Evolutionary conservation across 805 yeast genomes (phyloP).

Genomic region (Groenewaldozyma salmanticensis): DNA sequence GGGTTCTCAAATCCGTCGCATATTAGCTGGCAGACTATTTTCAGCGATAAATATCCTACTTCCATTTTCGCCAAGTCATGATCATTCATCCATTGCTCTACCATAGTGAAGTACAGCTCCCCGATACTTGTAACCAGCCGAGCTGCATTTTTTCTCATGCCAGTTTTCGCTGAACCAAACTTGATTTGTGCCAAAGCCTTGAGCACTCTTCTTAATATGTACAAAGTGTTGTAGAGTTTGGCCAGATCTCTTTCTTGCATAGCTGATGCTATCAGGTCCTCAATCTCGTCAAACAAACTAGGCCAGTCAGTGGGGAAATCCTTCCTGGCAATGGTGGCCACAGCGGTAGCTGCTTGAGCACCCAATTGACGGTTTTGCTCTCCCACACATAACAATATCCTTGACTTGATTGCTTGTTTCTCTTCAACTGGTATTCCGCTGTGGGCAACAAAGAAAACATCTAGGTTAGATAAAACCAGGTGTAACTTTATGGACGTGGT

Average conservation of each 20-base stretch:
- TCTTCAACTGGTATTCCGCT: constrained; percentile 50
- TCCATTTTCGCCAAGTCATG: constrained; percentile 47
- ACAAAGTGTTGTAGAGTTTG: constrained; percentile 50
- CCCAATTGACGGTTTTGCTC: constrained; percentile 68
- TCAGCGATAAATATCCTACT: constrained; percentile 68
- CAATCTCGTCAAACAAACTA: constrained; percentile 52
- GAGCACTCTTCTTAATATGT: constrained; percentile 66
- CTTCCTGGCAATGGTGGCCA: constrained; percentile 65
- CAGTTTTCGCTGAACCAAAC: constrained; percentile 73
- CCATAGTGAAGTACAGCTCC: constrained; percentile 48
- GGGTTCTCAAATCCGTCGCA: constrained; percentile 70
- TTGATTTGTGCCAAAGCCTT: constrained; percentile 66
- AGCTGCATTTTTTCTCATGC: constrained; percentile 65
- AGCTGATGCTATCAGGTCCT: constrained; percentile 27
- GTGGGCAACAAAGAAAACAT: too few relatives aligned
- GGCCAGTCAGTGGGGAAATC: constrained; percentile 93
- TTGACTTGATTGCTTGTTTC: constrained; percentile 48
- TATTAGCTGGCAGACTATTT: constrained; percentile 61
- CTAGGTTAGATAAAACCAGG: too few relatives aligned
- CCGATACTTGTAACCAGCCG: constrained; percentile 50
- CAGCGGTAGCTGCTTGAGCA: constrained; percentile 77
- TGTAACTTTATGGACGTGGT: background rate
- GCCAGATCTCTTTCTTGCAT: constrained; percentile 29
- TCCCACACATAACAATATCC: constrained; percentile 48
- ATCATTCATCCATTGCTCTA: constrained; percentile 45